These are phyloP conservation scores for Nectriaceae sp. DNA, from an alignment of 2,329 filamentous ascomycete species.

Conservation along the genomic window DNA sequence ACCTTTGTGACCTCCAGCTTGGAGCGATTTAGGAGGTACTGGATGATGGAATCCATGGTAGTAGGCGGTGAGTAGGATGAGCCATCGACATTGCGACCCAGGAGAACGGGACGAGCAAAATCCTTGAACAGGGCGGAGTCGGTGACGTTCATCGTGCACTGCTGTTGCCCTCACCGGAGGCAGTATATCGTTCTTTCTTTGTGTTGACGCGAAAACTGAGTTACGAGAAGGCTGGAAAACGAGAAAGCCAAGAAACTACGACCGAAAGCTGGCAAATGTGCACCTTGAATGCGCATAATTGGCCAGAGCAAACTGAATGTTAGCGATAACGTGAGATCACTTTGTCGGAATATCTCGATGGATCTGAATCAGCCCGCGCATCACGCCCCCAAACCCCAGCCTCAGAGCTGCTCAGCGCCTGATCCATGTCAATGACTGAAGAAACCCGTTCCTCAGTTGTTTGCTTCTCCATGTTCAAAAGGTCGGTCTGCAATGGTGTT, in stretches of 20 bases:
- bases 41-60: conserved; percentile 31
- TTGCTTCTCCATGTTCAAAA: background rate
- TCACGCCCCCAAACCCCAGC: too few relatives aligned
- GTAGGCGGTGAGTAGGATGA: conserved; percentile 5
- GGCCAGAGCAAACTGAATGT: too few relatives aligned
- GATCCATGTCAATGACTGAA: background rate
- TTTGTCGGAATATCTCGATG: too few relatives aligned
- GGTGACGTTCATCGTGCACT: conserved; percentile 23
- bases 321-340: too few relatives aligned
- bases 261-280: too few relatives aligned
- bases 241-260: too few relatives aligned
- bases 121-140: conserved; percentile 28
- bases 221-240: background rate
- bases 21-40: conserved; percentile 29
- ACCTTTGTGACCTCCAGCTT: conserved; percentile 31
- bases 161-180: background rate
- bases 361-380: too few relatives aligned
- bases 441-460: background rate
- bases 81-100: background rate
- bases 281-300: too few relatives aligned
- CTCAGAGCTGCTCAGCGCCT: background rate
- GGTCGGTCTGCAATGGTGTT: background rate
- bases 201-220: background rate
- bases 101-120: conserved; percentile 23
- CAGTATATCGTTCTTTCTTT: background rate